phyloP scores from a whole-genome alignment of 176 grass and related monocot genomes.

The Guadua angustifolia region DNA sequence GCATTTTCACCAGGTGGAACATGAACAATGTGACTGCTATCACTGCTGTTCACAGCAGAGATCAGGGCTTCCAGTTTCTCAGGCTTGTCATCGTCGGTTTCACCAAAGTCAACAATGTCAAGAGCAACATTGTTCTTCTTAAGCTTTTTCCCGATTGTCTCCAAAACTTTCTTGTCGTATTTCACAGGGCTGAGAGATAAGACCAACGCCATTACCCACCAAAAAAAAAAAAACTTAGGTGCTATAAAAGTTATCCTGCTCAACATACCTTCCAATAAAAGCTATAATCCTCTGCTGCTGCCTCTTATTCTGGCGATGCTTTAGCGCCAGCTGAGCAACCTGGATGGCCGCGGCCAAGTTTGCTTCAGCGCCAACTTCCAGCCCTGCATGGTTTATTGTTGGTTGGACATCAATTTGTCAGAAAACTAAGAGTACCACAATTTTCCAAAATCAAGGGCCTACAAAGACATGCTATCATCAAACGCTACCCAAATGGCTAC shows the following conservation, averaged over 20 bases:
- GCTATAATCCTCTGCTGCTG: conserved; percentile 97
- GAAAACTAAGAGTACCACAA: neutral
- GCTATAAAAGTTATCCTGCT: neutral
- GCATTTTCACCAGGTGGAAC: conserved; percentile 68
- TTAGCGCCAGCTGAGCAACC: conserved; percentile 92
- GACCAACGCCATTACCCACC: neutral
- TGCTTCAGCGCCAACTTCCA: conserved; percentile 90
- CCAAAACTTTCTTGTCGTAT: conserved; percentile 81
- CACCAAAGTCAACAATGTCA: conserved; percentile 98
- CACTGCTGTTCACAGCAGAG: conserved; percentile 76
- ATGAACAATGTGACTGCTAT: conserved; percentile 95
- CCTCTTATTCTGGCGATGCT: conserved; percentile 99
- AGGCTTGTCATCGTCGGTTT: conserved; percentile 83
- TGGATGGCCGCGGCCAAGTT: conserved; percentile 91
- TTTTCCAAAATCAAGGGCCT: neutral
- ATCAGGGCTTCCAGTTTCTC: conserved; percentile 88
- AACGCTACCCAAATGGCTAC: neutral
- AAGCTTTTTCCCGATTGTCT: conserved; percentile 88
- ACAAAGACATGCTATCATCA: neutral
- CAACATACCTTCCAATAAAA: conserved; percentile 86
- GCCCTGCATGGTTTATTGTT: conserved; percentile 49
- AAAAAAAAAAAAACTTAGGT: neutral
- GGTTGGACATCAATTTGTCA: neutral
- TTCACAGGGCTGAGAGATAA: conserved; percentile 69
- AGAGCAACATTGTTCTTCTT: conserved; percentile 98